Base-by-base conservation (phyloP, 768 basidiomycete species). In the Phaffia australis region DNA sequence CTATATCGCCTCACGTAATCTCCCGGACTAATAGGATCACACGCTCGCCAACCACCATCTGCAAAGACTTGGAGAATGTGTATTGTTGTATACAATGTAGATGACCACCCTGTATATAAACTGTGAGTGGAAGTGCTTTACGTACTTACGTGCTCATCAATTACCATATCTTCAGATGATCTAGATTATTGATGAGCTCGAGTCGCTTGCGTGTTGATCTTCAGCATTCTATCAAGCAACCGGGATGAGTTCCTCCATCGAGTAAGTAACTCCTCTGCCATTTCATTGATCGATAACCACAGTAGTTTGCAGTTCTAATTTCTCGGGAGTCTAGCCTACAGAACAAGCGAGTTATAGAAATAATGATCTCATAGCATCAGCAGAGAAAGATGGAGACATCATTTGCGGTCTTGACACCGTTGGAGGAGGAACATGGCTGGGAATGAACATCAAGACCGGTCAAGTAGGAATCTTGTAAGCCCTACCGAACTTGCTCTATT, bases 231-330 rank as follows among this genome's bases (percentile, higher is more conserved):
- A 1, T 61, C 63, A 1, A 21, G 49, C 47, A 69, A 69, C 50
- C 49, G 67, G 21, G 67, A 69, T 63, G 67, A 69, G 63, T 69
- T 63, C 50, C 62, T 69, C 35, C 23, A 48, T 32, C 60, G 67
- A 4, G 35, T 42, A 11, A 42, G 35, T 42, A 42, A 42, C 11
- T 42, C 11, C 6, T 42, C 11, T 42, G 35, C 35, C 35, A 42
- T 42, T 42, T 42, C 35, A n/a, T 42, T 42, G 11, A 5, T 5
- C 6, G 11, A 42, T 42, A 5, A 42, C 11, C 35, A 5, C 35
- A 42, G 11, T 11, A 42, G 35, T 42, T 4, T 42, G 11, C 11
- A 11, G 11, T 42, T 42, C 35, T 42, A 4, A 42, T 11, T 11
- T 11, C 11, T 42, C 11, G 6, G 11, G 11, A 42, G 4, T 11